Percentiles rank a stretch among this genome's conserved stretches.
Evolutionary conservation across 768 basidiomycete species (phyloP).

Genomic region (Mycena pura): DNA sequence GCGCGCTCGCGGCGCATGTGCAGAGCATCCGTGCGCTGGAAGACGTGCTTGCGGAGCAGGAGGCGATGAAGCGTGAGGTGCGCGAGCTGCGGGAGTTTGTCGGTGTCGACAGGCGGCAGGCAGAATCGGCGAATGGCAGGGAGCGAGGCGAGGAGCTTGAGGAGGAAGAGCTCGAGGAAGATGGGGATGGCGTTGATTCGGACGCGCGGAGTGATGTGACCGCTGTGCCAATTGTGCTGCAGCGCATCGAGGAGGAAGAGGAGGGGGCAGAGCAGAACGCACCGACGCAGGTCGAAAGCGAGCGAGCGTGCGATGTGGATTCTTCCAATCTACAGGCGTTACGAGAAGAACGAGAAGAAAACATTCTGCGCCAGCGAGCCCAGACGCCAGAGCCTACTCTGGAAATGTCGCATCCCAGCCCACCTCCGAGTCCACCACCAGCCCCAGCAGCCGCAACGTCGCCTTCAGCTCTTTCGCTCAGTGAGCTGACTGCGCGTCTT

Average conservation of each 20-base stretch:
- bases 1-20: conserved; percentile 74
- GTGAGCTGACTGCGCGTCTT: conserved; percentile 70
- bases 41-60: conserved; percentile 81
- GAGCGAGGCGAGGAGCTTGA: neutral
- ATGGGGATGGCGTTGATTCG: too few species aligned
- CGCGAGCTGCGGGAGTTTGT: conserved; percentile 71
- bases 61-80: conserved; percentile 81
- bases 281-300: conserved; percentile 50
- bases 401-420: conserved; percentile 8
- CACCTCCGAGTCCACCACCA: conserved; percentile 30
- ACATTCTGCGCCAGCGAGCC: conserved; percentile 16
- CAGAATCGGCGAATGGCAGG: neutral
- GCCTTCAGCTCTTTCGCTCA: conserved; percentile 40
- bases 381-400: conserved; percentile 24
- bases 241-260: conserved; percentile 73
- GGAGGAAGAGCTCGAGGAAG: conserved; percentile 47
- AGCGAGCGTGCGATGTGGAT: too few species aligned
- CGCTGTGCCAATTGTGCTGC: conserved; percentile 68
- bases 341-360: conserved; percentile 14
- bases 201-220: conserved; percentile 77
- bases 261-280: conserved; percentile 28
- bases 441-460: neutral
- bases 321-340: too few species aligned
- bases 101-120: conserved; percentile 4
- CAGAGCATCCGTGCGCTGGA: conserved; percentile 87